These are phyloP conservation scores for Xylariaceae sp. DNA, from an alignment of 2,329 filamentous ascomycete species.

Conservation along the genomic window DNA sequence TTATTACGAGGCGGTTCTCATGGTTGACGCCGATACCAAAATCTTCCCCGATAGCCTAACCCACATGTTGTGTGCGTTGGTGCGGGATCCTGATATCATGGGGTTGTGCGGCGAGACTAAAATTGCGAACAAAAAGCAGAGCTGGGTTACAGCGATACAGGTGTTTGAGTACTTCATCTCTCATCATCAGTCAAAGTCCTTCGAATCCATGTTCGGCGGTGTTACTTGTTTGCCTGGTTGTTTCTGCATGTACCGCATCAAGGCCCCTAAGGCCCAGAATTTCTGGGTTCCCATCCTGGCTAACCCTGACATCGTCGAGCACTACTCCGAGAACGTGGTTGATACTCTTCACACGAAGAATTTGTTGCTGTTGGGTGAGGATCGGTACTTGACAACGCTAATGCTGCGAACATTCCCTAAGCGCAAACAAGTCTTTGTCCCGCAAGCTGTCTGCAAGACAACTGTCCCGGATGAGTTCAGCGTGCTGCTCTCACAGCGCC, in stretches of 20 bases:
- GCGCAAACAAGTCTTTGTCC: constrained; percentile 97
- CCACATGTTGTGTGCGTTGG: constrained; percentile 99
- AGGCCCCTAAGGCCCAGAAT: constrained; percentile 96
- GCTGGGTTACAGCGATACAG: constrained; percentile 96
- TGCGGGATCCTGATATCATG: constrained; percentile 99
- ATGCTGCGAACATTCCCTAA: constrained; percentile 99
- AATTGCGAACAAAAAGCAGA: constrained; percentile 95
- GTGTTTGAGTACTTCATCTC: constrained; percentile 99
- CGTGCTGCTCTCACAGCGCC: constrained; percentile 87
- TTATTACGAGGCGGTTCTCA: constrained; percentile 95
- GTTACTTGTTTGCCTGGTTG: constrained; percentile 97
- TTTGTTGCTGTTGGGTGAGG: constrained; percentile 85
- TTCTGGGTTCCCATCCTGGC: constrained; percentile 99
- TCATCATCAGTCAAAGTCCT: constrained; percentile 92
- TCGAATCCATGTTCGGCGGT: constrained; percentile 97
- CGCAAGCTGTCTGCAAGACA: constrained; percentile 98
- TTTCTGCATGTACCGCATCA: constrained; percentile 99
- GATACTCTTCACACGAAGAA: constrained; percentile 99
- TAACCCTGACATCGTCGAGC: constrained; percentile 97
- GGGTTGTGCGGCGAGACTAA: constrained; percentile 98
- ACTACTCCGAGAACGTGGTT: constrained; percentile 98
- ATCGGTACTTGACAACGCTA: constrained; percentile 92
- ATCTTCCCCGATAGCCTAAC: constrained; percentile 98
- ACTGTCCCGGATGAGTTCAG: constrained; percentile 90
- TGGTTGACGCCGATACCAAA: constrained; percentile 99